Base-by-base conservation (phyloP, 202 grass and related monocot species). In the Zizania palustris region DNA sequence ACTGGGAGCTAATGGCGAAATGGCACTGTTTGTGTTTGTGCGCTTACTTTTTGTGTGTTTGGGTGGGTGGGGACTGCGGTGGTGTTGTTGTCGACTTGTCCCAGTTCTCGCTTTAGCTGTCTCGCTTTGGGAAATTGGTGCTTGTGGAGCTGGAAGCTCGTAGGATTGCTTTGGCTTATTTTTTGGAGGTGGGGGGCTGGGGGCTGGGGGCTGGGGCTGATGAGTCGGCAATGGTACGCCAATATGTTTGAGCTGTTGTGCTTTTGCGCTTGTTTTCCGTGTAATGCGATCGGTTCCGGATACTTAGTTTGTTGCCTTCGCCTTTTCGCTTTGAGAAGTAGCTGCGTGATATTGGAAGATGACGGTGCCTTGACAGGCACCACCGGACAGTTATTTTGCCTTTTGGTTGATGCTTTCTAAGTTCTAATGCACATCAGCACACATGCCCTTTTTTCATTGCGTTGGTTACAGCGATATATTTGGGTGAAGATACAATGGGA, bases 91-190 rank as follows among this genome's bases (percentile, higher is more conserved):
- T 83, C 40, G 7, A 7, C 4, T 7, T 42, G 40, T 42, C 28
- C 28, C 75, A 58, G 46, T 75, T 63, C 37, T 74, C 41, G 75
- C 86, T 84, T 88, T 84, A 84, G 45, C 45, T 63, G 80, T 63
- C 51, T 65, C 46, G 57, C 80, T 88, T 88, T 84, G 65, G 11
- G 46, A 50, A 28, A 63, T 81, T 64, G 75, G 80, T 88, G 80
- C 63, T 75, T 84, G 69, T 53, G 86, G 86, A 71, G 80, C 75
- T 88, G 86, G 86, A 88, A 58, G 55, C 85, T 88, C 56, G 70
- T 80, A 84, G 80, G 85, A 75, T 80, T 64, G 40, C 70, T 74
- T 70, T 65, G 63, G 54, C 63, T 64, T 83, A 64, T 45, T 79
- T 15, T 59, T 37, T 45, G 75, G 56, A 69, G 55, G 46, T 51